A percentile compares a stretch with the other conserved stretches of the same genome.
These are phyloP conservation scores for Rhodamnia rubescens DNA, from an alignment of 345 rosid genomes.

Conservation along the genomic window DNA sequence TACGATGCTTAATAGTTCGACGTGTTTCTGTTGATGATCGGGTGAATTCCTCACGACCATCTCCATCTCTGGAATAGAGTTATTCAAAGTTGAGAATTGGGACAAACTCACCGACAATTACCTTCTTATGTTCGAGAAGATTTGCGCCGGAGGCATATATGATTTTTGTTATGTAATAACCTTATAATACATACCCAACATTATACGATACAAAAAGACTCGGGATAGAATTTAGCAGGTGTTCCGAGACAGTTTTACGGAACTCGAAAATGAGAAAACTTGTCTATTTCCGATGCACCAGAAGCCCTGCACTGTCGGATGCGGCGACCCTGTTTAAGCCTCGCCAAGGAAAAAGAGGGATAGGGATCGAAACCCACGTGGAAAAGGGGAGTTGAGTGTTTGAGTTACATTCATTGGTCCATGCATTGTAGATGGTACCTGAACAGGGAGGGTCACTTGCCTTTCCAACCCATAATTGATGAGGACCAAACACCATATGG, in stretches of 20 bases:
- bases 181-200: background rate
- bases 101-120: background rate
- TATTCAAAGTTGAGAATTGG: background rate
- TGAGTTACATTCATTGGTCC: background rate
- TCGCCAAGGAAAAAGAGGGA: background rate
- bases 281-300: background rate
- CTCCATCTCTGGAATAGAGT: background rate
- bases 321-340: background rate
- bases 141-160: background rate
- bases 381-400: background rate
- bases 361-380: background rate
- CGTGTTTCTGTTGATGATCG: too few relatives aligned
- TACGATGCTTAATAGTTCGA: too few relatives aligned
- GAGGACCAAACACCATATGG: background rate
- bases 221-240: background rate
- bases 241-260: background rate
- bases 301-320: background rate
- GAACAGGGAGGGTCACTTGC: background rate
- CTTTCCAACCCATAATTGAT: background rate
- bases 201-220: background rate
- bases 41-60: background rate
- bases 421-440: background rate
- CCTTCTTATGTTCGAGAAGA: background rate
- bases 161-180: too few relatives aligned
- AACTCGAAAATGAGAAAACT: background rate